Percentiles rank a stretch among this genome's conserved stretches.
phyloP scores from a whole-genome alignment of 1,284 basidiomycete genomes.

The Marasmius tenuissimus region DNA sequence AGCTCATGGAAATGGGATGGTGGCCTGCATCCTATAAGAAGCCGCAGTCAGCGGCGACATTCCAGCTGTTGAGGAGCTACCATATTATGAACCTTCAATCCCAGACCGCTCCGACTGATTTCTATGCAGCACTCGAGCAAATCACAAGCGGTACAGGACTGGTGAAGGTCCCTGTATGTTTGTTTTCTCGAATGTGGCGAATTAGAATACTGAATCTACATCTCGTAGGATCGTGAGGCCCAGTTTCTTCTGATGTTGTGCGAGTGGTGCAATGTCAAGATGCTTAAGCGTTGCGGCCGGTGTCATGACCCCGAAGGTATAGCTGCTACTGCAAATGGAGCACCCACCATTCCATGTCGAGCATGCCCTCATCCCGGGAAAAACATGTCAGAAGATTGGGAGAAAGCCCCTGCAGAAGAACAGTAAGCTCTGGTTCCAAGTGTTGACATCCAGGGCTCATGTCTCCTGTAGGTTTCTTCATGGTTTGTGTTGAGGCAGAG shows the following conservation, averaged over 20 bases:
- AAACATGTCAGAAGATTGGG: constrained; percentile 9
- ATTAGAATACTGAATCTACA: background rate
- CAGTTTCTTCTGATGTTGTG: background rate
- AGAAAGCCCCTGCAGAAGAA: constrained; percentile 16
- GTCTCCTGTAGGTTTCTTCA: constrained; percentile 14
- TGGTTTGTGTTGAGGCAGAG: too few species aligned
- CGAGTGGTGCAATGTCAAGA: background rate
- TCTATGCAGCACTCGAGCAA: background rate
- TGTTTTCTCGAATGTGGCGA: too few species aligned
- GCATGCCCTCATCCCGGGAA: constrained; percentile 1
- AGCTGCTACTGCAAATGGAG: too few species aligned
- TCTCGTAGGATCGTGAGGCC: too few species aligned
- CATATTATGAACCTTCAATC: constrained; percentile 17
- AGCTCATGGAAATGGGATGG: constrained; percentile 19
- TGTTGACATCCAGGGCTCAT: background rate
- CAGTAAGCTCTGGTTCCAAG: constrained; percentile 15
- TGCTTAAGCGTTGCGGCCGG: background rate
- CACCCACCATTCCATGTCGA: constrained; percentile 5
- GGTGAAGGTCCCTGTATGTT: background rate
- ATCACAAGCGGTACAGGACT: background rate
- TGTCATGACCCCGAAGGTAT: constrained; percentile 2
- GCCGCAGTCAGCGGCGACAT: constrained; percentile 20
- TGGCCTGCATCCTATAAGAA: constrained; percentile 18
- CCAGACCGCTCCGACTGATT: constrained; percentile 7
- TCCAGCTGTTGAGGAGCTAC: constrained; percentile 16